Evolutionary conservation across 768 basidiomycete species (phyloP), one percentile per base, ranked within the genome.

Genomic region (Paxillus rubicundulus): DNA sequence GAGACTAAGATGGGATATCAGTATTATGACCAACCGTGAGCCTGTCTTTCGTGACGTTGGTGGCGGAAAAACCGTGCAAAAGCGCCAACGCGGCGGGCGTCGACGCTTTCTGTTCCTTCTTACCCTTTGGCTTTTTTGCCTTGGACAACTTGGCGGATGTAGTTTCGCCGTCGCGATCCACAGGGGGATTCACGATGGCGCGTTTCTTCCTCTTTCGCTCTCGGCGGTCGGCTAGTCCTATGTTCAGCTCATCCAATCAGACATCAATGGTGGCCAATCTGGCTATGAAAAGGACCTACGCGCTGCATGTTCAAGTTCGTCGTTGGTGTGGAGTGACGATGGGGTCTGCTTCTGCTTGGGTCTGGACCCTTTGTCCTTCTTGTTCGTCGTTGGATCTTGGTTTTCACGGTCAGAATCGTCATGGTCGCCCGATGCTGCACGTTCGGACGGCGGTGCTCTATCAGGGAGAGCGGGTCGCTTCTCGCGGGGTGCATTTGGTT

Each of bases 211-310:
- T 78, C 64, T 85, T 84, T 41, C 82, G 76, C 54, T 87, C 81
- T 13, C 85, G 79, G 24, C 89, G 79, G 56, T 85, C 84, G 10
- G 76, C 72, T 12, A 87, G 68, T 49, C 87, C 88, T 91, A 38
- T 10, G 21, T 21, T 13, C 39, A 20, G 30, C 4, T 18, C 47
- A 3, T 20, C 27, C 34, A 32, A 30, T 54, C 20, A 38, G 9
- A 18, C 24, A 41, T 42, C n/a, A 16, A 12, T 9, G 20, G 27
- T 20, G 12, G 28, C 20, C 21, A 24, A n/a, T 36, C 2, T 16
- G 13, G 10, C 33, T 33, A 24, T 20, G 38, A 28, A 46, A 41
- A 20, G 39, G 36, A 64, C 77, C 42, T 50, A 75, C 77, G 70
- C 32, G 68, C 68, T 30, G 56, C 61, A 28, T 60, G 71, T 37